Conservation (phyloP, 2,329 filamentous ascomycete genomes). For the Ophiocordyceps camponoti-leonardi region DNA sequence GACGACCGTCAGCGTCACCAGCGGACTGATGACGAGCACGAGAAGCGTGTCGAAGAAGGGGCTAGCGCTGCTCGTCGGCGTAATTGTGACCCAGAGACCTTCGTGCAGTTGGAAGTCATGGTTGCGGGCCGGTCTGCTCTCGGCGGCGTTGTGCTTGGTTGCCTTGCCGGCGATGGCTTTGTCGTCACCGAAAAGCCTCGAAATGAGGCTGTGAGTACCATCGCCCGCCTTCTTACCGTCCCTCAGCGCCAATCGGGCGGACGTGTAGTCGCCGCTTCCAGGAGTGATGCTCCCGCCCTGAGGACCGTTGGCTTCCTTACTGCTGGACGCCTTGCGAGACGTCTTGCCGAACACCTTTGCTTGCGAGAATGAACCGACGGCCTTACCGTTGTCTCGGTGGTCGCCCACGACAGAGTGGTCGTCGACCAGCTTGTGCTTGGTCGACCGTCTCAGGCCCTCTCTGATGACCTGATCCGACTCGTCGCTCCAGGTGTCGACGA, state of each 20-base stretch:
- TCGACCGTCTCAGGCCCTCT: constrained; percentile 17
- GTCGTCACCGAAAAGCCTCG: constrained; percentile 32
- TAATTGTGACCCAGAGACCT: constrained; percentile 92
- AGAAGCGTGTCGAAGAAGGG: constrained; percentile 92
- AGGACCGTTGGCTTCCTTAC: constrained; percentile 15
- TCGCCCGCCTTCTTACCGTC: constrained; percentile 9
- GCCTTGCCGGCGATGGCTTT: constrained; percentile 6
- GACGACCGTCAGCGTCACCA: constrained; percentile 83
- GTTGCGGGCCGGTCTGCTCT: constrained; percentile 1
- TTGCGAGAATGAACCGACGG: constrained; percentile 9
- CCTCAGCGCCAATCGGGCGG: constrained; percentile 1
- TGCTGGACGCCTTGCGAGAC: not conserved
- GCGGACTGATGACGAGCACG: constrained; percentile 87
- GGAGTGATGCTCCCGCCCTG: constrained; percentile 54
- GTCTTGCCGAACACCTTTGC: not conserved
- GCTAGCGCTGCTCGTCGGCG: constrained; percentile 73
- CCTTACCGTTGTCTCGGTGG: constrained; percentile 58
- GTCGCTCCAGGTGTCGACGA: constrained; percentile 49
- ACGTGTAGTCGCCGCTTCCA: constrained; percentile 52
- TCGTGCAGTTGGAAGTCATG: constrained; percentile 26
- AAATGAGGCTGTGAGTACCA: constrained; percentile 20
- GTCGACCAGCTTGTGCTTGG: constrained; percentile 6
- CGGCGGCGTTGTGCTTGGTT: constrained; percentile 7
- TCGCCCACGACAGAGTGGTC: constrained; percentile 65
- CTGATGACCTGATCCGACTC: constrained; percentile 26